Conservation (phyloP, 257 asterid species). For the Plectranthus barbatus region DNA sequence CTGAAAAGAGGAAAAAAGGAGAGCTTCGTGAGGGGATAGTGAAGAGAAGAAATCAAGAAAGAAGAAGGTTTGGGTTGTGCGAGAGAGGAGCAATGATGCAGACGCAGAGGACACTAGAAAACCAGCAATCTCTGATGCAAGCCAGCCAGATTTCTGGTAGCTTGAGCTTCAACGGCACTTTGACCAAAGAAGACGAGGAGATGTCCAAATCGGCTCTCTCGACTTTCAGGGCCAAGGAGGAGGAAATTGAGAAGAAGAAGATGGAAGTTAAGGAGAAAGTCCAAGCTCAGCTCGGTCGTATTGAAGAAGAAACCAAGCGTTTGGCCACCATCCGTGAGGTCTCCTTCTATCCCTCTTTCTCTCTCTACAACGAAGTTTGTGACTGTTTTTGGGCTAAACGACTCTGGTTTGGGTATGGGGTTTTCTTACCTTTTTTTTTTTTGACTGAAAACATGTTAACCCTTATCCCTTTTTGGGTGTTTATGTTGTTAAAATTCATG, state of each 20-base stretch:
- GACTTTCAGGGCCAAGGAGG: constrained; percentile 88
- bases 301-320: constrained; percentile 89
- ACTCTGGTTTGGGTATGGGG: background rate
- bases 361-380: background rate
- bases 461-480: constrained; percentile 1
- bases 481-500: background rate
- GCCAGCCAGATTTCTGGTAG: constrained; percentile 74
- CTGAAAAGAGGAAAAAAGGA: background rate
- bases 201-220: constrained; percentile 86
- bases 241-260: constrained; percentile 96
- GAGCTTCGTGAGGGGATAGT: constrained; percentile 5
- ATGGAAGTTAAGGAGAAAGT: constrained; percentile 85
- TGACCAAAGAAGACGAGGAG: constrained; percentile 83
- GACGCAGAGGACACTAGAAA: constrained; percentile 57
- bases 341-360: background rate
- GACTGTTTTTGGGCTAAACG: background rate
- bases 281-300: constrained; percentile 87
- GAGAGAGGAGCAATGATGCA: constrained; percentile 36
- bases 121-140: constrained; percentile 60
- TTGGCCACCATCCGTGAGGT: constrained; percentile 91
- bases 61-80: constrained; percentile 23
- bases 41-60: constrained; percentile 21
- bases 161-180: constrained; percentile 65
- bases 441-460: background rate
- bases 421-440: background rate